These are phyloP conservation scores for Phytopythium sindhum DNA, from an alignment of 352 stramenopile species.

Conservation along the genomic window DNA sequence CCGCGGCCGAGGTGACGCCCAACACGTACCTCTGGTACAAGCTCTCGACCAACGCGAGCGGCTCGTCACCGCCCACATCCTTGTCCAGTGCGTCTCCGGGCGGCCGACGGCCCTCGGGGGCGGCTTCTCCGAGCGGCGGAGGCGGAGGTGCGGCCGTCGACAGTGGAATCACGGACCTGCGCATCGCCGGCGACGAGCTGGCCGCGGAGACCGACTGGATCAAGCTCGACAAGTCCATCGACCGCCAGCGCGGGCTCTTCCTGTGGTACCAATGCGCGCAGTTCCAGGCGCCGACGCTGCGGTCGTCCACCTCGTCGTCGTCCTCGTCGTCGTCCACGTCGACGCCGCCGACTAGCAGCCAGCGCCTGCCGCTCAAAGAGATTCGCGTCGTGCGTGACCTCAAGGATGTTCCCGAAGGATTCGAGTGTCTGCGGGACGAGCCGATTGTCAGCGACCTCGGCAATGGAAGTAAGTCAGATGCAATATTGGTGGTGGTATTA, in stretches of 20 bases:
- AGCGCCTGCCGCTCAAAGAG: constrained; percentile 66
- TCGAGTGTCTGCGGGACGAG: constrained; percentile 39
- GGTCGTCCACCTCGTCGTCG: constrained; percentile 4
- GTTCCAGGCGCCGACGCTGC: constrained; percentile 17
- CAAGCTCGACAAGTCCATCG: constrained; percentile 74
- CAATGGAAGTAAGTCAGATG: constrained; percentile 25
- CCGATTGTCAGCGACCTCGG: constrained; percentile 41
- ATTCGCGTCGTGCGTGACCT: constrained; percentile 69
- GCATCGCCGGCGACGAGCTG: constrained; percentile 31
- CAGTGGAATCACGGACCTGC: constrained; percentile 52
- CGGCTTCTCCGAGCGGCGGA: neutral
- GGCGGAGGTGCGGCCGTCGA: constrained; percentile 5
- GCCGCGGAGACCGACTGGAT: constrained; percentile 26
- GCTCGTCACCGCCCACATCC: constrained; percentile 8
- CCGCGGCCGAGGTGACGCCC: constrained; percentile 72
- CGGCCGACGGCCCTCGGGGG: constrained; percentile 7
- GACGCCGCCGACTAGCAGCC: constrained; percentile 9
- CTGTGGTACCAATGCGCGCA: constrained; percentile 55
- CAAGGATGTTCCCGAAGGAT: constrained; percentile 66
- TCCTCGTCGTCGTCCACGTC: constrained; percentile 9
- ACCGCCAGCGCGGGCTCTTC: constrained; percentile 53
- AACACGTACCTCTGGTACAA: constrained; percentile 88
- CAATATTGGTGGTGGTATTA: neutral
- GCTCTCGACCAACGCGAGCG: constrained; percentile 16
- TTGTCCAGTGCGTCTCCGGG: constrained; percentile 4